Conservation (phyloP, 1,284 basidiomycete species). For the Apiotrichum laibachii region DNA sequence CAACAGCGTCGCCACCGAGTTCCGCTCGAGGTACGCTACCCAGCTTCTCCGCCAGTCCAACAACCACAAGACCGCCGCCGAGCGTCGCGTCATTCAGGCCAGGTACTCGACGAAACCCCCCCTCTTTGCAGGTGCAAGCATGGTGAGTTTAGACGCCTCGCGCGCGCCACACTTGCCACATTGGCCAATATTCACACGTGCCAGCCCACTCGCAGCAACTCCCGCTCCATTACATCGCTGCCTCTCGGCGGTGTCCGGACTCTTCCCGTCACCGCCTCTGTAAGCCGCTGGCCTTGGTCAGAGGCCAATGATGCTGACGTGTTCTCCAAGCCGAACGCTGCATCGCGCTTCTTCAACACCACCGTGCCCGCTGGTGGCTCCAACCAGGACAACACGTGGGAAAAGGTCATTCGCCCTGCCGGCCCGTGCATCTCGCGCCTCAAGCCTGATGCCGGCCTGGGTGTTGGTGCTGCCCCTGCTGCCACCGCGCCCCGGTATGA, state of each 20-base stretch:
- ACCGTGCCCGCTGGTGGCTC: neutral
- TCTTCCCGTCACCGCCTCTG: neutral
- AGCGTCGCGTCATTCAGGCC: constrained; percentile 2
- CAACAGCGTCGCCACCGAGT: constrained; percentile 5
- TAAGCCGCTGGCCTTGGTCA: constrained; percentile 3
- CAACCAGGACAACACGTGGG: neutral
- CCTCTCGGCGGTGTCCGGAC: neutral
- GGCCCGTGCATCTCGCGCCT: constrained; percentile 4
- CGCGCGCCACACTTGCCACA: too few species aligned
- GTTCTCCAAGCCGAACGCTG: neutral
- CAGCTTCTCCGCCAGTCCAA: constrained; percentile 1
- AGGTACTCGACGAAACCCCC: constrained; percentile 3
- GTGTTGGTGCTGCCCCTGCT: neutral
- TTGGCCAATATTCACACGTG: constrained; percentile 1
- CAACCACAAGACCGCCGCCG: neutral
- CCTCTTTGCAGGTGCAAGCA: constrained; percentile 1
- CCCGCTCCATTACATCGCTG: neutral
- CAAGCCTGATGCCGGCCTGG: neutral
- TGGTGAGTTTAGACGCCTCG: neutral
- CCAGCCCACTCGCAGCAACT: neutral
- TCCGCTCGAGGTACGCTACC: constrained; percentile 3
- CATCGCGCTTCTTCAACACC: neutral
- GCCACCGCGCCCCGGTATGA: neutral
- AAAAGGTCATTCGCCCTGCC: constrained; percentile 1
- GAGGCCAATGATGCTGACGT: neutral